phyloP scores from a whole-genome alignment of 75 land plant species.

The Pinus tabuliformis region DNA sequence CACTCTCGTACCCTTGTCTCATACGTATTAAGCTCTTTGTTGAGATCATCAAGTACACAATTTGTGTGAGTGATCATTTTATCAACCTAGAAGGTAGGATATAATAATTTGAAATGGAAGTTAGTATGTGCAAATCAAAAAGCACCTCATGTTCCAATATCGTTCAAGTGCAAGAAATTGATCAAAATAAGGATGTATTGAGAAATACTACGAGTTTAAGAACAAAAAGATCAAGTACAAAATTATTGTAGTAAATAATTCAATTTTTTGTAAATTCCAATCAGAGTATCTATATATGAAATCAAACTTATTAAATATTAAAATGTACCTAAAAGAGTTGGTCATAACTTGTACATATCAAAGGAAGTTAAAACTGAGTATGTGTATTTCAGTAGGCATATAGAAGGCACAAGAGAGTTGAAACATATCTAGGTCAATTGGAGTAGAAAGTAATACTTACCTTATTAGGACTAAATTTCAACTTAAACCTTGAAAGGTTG shows the following conservation, averaged over 20 bases:
- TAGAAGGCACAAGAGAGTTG: neutral
- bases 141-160: neutral
- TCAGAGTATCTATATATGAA: neutral
- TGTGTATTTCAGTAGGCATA: neutral
- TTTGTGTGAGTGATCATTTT: slow-evolving; percentile 98
- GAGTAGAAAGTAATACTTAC: slow-evolving; percentile 15
- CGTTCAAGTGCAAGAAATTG: neutral
- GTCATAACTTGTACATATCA: neutral
- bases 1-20: slow-evolving; percentile 97
- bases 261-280: neutral
- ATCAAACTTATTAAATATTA: neutral
- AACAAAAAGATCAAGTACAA: neutral
- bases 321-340: neutral
- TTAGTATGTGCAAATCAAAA: too few relatives aligned
- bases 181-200: neutral
- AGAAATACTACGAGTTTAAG: neutral
- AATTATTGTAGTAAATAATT: neutral
- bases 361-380: neutral
- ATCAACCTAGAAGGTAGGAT: slow-evolving; percentile 57
- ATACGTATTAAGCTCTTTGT: slow-evolving; percentile 93
- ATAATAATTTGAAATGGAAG: neutral
- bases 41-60: slow-evolving; percentile 95
- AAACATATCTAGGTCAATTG: neutral
- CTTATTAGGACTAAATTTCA: slow-evolving; percentile 97
- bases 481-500: slow-evolving; percentile 87